These are phyloP conservation scores for Fraxinus xanthoxyloides DNA, from an alignment of 305 asterid genomes.

Conservation along the genomic window DNA sequence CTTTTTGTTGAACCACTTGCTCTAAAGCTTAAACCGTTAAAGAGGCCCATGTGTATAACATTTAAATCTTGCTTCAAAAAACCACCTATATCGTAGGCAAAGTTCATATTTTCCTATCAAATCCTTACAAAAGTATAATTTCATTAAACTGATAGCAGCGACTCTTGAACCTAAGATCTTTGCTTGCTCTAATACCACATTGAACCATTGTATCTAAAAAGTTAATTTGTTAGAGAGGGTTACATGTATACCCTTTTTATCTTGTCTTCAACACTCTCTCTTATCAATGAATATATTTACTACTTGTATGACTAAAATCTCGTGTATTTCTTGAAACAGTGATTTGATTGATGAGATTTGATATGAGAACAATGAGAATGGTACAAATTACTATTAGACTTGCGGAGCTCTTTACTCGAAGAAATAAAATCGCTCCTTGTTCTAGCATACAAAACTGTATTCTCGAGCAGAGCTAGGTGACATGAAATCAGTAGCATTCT, in stretches of 20 bases:
- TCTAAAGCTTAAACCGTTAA: not conserved
- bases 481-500: not conserved
- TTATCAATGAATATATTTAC: not conserved
- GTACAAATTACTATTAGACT: not conserved
- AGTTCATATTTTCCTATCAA: not conserved
- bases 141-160: not conserved
- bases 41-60: not conserved
- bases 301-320: not conserved
- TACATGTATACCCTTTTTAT: not conserved
- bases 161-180: not conserved
- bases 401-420: not conserved
- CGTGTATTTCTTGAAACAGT: not conserved
- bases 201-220: not conserved
- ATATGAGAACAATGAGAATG: not conserved
- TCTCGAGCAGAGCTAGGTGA: not conserved
- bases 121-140: not conserved
- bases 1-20: not conserved
- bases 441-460: not conserved
- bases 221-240: not conserved
- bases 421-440: not conserved
- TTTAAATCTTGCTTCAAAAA: not conserved
- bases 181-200: not conserved
- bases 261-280: not conserved
- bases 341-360: not conserved
- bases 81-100: not conserved